Evolutionary conservation across 768 basidiomycete species (phyloP), one percentile per base, ranked within the genome.

Genomic region (Tricholoma flavovirens): DNA sequence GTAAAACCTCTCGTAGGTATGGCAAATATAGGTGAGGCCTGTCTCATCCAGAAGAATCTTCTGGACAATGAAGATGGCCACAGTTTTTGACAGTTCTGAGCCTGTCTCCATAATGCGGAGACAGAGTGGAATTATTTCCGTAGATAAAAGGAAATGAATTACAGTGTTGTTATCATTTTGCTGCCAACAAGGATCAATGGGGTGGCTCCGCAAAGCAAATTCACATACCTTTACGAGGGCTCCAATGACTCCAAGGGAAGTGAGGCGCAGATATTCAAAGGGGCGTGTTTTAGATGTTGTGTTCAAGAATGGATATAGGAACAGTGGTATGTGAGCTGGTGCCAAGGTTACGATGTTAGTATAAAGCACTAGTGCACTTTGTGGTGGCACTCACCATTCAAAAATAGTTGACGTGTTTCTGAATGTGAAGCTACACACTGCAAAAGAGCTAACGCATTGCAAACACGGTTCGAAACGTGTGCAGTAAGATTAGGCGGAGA

Each of bases 21-120:
- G 97, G 65, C 97, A 98, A 66, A 98, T 99, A 71, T 99, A 99
- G 14, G 93, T 95, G 57, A 99, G 75, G 17, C 97, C 97, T 3
- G 96, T 93, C 72, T 99, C 97, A 70, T 99, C 97, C 53, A 98
- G 80, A 14, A 99, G 80, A 57, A 93, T 92, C 74, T 99, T 99
- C 71, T 99, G 97, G 3, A 99, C 97, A 66, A 99, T 99, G 73
- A 99, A 99, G 66, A 99, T 99, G 42, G 97, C 97, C 45, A 99
- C 97, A 0, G 97, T 99, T 75, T 99, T 99, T 56, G 91, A 93
- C 15, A 99, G 83, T 65, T 99, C 97, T 3, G 95, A 97, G 42
- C 97, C 97, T 3, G 97, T 98, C 72, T 99, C 97, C 97, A 99
- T 99, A 71, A 99, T 99, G 52, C 97, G 88, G 51, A 99, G 84